Evolutionary conservation across 2,329 filamentous ascomycete species (phyloP), one percentile per base, ranked within the genome.

Genomic region (Phoma sp.): DNA sequence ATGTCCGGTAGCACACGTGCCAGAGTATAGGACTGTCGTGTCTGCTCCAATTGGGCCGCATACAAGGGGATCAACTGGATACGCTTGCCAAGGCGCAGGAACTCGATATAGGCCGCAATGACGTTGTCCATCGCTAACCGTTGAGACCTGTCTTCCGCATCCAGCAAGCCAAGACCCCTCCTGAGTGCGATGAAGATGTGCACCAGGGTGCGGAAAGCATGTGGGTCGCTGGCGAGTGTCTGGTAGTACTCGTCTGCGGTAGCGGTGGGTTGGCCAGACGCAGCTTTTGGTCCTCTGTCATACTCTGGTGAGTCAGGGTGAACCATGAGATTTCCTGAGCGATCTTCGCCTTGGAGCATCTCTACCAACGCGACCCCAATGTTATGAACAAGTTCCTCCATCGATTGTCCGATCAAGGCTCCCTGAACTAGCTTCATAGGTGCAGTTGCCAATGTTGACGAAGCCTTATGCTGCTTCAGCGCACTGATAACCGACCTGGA

Each of bases 61-160:
- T 99, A 99, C 0, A 96, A 79, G 0, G 95, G 93, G 50, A 96
- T 89, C 37, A 95, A 78, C 58, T 93, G 88, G 55, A 89, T 86
- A 49, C 95, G 85, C 30, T 86, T 85, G 13, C 85, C 84, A 41
- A 89, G 81, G 38, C 90, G 86, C 33, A 99, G 78, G 57, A 89
- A 87, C 64, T 89, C 89, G 50, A 96, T 89, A 71, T 98, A 98
- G 4, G 86, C 87, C 1, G 89, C 86, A 47, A 97, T 80, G 41
- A 93, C 86, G 66, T 90, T 91, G 67, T 96, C 89, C 60, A 87
- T 83, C 13, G 65, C 49, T 30, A 61, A 79, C 77, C 58, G 56
- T 25, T 51, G 52, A 25, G 55, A 40, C 30, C 77, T 48, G 13
- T 53, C 39, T 24, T 57, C 49, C 24, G 50, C 47, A 13, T 52